Conservation (phyloP, 1,284 basidiomycete species). For the Coriolopsis trogii region DNA sequence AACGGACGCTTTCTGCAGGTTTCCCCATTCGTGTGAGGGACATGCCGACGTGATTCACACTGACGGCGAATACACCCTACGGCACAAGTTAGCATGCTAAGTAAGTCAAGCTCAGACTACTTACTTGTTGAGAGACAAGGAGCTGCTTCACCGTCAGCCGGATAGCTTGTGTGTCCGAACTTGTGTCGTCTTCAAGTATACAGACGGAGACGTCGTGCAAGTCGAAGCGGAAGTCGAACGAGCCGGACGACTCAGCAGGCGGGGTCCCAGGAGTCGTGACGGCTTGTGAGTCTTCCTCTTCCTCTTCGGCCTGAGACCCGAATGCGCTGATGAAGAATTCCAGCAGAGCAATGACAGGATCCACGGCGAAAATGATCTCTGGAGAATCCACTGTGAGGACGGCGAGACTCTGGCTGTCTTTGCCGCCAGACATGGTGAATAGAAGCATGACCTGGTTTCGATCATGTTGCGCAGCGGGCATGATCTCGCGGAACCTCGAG, state of each 20-base stretch:
- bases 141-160: slow-evolving; percentile 85
- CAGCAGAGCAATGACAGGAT: slow-evolving; percentile 88
- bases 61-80: slow-evolving; percentile 84
- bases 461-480: slow-evolving; percentile 88
- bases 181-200: slow-evolving; percentile 86
- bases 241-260: slow-evolving; percentile 25
- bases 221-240: slow-evolving; percentile 79
- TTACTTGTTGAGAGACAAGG: slow-evolving; percentile 89
- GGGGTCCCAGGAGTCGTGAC: background rate
- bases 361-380: slow-evolving; percentile 91
- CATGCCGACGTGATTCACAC: slow-evolving; percentile 88
- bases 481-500: slow-evolving; percentile 93
- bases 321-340: slow-evolving; percentile 84
- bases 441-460: slow-evolving; percentile 96
- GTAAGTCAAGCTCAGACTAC: background rate
- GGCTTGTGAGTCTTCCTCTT: slow-evolving; percentile 14
- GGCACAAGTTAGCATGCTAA: background rate
- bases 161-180: slow-evolving; percentile 86
- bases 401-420: slow-evolving; percentile 64
- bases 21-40: slow-evolving; percentile 91
- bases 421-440: slow-evolving; percentile 76
- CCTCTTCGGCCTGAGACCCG: slow-evolving; percentile 29
- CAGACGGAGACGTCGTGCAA: slow-evolving; percentile 91
- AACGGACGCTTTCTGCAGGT: slow-evolving; percentile 82
- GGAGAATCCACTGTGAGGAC: slow-evolving; percentile 94